Conservation (phyloP, 768 basidiomycete species). For the Macrolepiota dolichaula region DNA sequence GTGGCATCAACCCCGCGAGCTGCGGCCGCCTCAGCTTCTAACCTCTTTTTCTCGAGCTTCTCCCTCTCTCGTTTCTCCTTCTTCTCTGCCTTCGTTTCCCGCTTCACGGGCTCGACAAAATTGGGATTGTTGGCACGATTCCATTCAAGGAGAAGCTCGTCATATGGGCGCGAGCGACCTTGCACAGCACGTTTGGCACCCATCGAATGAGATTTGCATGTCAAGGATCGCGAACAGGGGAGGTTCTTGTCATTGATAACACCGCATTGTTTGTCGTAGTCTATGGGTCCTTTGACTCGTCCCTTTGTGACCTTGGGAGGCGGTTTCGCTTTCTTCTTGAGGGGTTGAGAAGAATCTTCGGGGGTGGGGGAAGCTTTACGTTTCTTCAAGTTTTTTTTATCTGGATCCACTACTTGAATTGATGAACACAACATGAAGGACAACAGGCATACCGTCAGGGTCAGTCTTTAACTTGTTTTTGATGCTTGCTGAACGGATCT, state of each 20-base stretch:
- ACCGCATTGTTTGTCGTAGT: conserved; percentile 91
- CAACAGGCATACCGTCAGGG: conserved; percentile 37
- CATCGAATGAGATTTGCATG: conserved; percentile 98
- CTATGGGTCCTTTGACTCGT: conserved; percentile 80
- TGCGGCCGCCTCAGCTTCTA: conserved; percentile 67
- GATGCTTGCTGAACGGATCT: conserved; percentile 49
- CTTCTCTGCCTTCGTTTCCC: conserved; percentile 83
- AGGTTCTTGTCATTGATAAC: conserved; percentile 95
- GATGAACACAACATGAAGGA: background rate
- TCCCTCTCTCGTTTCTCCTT: conserved; percentile 82
- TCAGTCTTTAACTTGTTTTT: conserved; percentile 58
- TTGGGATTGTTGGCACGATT: conserved; percentile 85
- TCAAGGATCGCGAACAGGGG: conserved; percentile 92
- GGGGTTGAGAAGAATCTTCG: conserved; percentile 60
- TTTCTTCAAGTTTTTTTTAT: conserved; percentile 62
- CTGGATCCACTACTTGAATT: background rate
- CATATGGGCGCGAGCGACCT: conserved; percentile 80
- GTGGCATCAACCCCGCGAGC: conserved; percentile 53
- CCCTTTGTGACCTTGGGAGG: conserved; percentile 73
- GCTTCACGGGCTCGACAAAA: conserved; percentile 84
- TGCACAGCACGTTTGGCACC: conserved; percentile 91
- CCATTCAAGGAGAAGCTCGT: conserved; percentile 89
- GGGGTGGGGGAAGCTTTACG: conserved; percentile 77
- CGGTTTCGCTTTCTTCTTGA: conserved; percentile 76
- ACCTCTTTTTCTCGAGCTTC: conserved; percentile 77